Evolutionary conservation across 2,329 filamentous ascomycete species (phyloP).

Genomic region (Zymoseptoria tritici): DNA sequence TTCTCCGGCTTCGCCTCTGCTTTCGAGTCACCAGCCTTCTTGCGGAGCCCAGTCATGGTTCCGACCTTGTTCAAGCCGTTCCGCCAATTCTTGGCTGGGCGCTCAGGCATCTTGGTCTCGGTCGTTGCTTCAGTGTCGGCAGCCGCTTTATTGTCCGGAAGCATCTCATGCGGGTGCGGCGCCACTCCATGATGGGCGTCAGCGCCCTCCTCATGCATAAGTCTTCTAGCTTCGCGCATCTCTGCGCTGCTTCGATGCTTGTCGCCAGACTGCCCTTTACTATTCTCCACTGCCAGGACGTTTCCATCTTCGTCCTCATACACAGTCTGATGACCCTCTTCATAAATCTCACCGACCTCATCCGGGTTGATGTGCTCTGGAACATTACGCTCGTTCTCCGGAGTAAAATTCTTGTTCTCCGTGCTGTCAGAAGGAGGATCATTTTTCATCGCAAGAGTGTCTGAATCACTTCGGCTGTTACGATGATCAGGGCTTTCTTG

Average conservation of each 20-base stretch:
- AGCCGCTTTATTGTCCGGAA: slow-evolving; percentile 56
- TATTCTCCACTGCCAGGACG: slow-evolving; percentile 61
- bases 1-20: slow-evolving; percentile 30
- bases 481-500: slow-evolving; percentile 27
- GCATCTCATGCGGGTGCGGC: slow-evolving; percentile 33
- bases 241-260: slow-evolving; percentile 58
- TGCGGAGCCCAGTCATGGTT: slow-evolving; percentile 32
- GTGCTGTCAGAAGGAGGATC: slow-evolving; percentile 16
- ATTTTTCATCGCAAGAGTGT: slow-evolving; percentile 36
- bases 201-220: slow-evolving; percentile 47
- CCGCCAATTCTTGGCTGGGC: slow-evolving; percentile 34
- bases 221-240: slow-evolving; percentile 41
- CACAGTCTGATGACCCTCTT: slow-evolving; percentile 71
- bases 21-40: slow-evolving; percentile 30
- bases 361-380: slow-evolving; percentile 16
- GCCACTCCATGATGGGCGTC: slow-evolving; percentile 36
- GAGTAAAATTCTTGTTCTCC: slow-evolving; percentile 11
- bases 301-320: slow-evolving; percentile 85
- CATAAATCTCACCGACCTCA: slow-evolving; percentile 58
- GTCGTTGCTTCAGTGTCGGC: slow-evolving; percentile 57
- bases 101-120: slow-evolving; percentile 52
- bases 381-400: slow-evolving; percentile 10
- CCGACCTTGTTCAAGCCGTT: slow-evolving; percentile 37
- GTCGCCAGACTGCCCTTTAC: slow-evolving; percentile 33
- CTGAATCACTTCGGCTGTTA: slow-evolving; percentile 37